Evolutionary conservation across 768 basidiomycete genomes (phyloP).

Genomic region (Suillus alpinus): DNA sequence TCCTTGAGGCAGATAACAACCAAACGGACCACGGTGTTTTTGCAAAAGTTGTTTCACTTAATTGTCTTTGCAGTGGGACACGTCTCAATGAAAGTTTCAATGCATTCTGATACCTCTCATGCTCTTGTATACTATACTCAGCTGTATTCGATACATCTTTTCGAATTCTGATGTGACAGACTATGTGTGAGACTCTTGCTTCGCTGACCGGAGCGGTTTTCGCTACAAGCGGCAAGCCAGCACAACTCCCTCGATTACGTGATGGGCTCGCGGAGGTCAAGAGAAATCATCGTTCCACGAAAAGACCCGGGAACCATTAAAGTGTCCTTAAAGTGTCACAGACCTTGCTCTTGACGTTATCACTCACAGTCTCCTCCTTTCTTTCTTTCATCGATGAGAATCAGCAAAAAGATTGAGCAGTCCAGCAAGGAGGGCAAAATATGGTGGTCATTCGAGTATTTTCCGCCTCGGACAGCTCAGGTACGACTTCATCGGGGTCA

Average conservation of each 20-base stretch:
- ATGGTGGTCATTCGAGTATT: conserved; percentile 99
- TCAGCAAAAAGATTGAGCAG: conserved; percentile 89
- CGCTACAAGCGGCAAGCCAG: not conserved
- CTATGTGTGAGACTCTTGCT: not conserved
- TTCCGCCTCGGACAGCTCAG: conserved; percentile 94
- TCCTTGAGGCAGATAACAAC: not conserved
- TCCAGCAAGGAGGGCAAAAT: conserved; percentile 81
- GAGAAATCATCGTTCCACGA: conserved; percentile 11
- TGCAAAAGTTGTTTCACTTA: not conserved
- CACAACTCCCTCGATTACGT: conserved; percentile 2
- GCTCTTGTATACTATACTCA: not conserved
- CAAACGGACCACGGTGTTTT: not conserved
- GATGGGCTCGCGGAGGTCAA: not conserved
- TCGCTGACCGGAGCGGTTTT: not conserved
- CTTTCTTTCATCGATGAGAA: conserved; percentile 64
- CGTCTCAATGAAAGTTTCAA: not conserved
- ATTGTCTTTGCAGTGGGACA: not conserved
- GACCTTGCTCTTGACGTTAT: conserved; percentile 16
- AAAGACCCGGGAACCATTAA: conserved; percentile 17
- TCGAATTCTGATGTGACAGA: not conserved
- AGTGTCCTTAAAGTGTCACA: conserved; percentile 4
- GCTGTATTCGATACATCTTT: not conserved
- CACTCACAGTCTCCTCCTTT: conserved; percentile 22
- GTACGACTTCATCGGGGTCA: conserved; percentile 36
- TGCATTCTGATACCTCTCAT: not conserved